Conservation (phyloP, 2,329 filamentous ascomycete genomes). For the Fusarium sterilihyphosum region DNA sequence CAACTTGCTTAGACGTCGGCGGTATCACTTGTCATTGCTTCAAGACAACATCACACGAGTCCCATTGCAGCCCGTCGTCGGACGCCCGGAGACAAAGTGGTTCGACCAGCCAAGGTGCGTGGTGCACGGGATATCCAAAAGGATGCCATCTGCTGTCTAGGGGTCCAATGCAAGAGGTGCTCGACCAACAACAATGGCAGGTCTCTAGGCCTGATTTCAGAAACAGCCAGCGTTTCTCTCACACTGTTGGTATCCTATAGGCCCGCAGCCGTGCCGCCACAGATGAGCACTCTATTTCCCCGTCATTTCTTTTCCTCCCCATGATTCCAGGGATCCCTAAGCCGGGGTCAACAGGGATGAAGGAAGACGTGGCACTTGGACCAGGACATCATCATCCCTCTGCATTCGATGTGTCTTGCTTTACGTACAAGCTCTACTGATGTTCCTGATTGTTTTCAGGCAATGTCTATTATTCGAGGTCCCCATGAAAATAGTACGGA, state of each 20-base stretch:
- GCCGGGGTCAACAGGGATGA: constrained; percentile 14
- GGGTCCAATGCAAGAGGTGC: neutral
- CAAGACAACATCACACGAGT: neutral
- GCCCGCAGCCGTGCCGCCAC: neutral
- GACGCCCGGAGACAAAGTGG: constrained; percentile 26
- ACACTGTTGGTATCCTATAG: neutral
- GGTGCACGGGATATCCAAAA: constrained; percentile 5
- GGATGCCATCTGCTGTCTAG: neutral
- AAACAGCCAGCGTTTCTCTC: constrained; percentile 23
- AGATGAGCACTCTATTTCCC: constrained; percentile 15
- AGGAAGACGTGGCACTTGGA: constrained; percentile 12
- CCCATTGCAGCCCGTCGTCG: constrained; percentile 14
- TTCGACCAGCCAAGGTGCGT: constrained; percentile 2
- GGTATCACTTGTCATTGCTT: neutral
- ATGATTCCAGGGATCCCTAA: neutral
- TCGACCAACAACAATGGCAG: constrained; percentile 4
- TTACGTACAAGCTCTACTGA: constrained; percentile 13
- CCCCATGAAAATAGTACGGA: neutral
- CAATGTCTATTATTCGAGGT: neutral
- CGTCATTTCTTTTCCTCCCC: constrained; percentile 12
- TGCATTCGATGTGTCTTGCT: constrained; percentile 11
- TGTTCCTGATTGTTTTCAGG: neutral
- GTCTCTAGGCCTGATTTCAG: neutral
- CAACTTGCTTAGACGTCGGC: neutral
- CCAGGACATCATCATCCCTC: neutral